Base-by-base conservation (phyloP, 2,329 filamentous ascomycete species). In the Dryadomyces quercus-mongolicae region DNA sequence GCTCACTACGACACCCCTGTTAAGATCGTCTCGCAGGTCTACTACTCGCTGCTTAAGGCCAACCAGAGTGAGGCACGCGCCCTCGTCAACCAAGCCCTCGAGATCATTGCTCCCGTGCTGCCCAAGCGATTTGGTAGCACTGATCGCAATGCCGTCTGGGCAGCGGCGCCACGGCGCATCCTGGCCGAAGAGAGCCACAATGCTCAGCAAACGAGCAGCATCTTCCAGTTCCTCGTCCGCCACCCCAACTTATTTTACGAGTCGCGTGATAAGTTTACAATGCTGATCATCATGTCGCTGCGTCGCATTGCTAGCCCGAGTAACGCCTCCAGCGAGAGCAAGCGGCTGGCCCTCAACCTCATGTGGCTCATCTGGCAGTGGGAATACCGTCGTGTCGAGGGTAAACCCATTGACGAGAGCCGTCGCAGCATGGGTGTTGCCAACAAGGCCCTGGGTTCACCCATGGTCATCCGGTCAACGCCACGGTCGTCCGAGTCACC, bases 241-340 rank as follows among this genome's bases (percentile, higher is more conserved):
- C 92, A 98, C 65, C 86, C 91, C 0, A 85, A 93, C 63, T 74
- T 98, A 5, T 98, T 98, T 71, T 98, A 94, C 62, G 92, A 97
- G 59, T 90, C 89, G 1, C 79, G 93, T 54, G 93, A 98, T 60
- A 91, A 92, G 64, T 94, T 97, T 60, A 83, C 90, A 5, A 81
- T 86, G 55, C 80, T 93, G 59, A 94, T 98, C 65, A 91, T 98
- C 54, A 85, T 84, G 1, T 92, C 89, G 4, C 74, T 98, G 40
- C 80, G 87, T 52, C 97, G 97, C 69, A 88, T 98, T 54, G 90
- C 91, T 1, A 78, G 80, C 21, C 84, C 88, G 3, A 85, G 87
- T 5, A 95, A 86, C 58, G 83, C 90, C 1, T 95, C 90, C 0
- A 88, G 88, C 49, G 93, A 98, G 64, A 92, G 84, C 64, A 94